Evolutionary conservation across 176 grass and related monocot species (phyloP), one percentile per base, ranked within the genome.

Genomic region (Hyparrhenia diplandra): DNA sequence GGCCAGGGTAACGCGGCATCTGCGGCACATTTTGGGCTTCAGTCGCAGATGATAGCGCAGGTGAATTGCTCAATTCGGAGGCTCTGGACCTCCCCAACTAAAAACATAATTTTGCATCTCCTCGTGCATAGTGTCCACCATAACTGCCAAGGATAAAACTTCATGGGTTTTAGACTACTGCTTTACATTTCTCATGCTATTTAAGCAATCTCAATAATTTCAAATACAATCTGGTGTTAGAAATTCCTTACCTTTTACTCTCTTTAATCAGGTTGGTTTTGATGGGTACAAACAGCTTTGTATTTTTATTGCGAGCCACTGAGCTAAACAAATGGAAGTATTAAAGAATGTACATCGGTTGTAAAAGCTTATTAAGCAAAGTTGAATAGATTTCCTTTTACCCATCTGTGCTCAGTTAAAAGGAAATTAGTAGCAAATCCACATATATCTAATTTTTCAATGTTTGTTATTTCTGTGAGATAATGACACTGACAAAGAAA

Each of bases 1-100:
- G 90, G 88, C 4, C 95, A 98, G 73, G 92, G 87, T 9, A 86
- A 81, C 51, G 69, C 82, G 5, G 71, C 83, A 27, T 77, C 82
- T 72, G 83, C 83, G 1, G 82, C 93, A 1, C 97, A 96, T 78
- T 96, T 85, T 13, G 93, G 91, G 17, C 65, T 99, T 21, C 93
- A 88, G 57, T 85, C 90, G 66, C 97, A 93, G 82, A 93, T 99
- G 86, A 89, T 99, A 46, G 47, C 45, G 37, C 92, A 99, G 92
- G 96, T 98, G 63, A 86, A 78, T 73, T 80, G 76, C 90, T 93
- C 24, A 84, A 81, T n/a, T n/a, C n/a, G n/a, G n/a, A n/a, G n/a
- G n/a, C n/a, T n/a, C n/a, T n/a, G n/a, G n/a, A n/a, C n/a, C n/a
- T n/a, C n/a, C n/a, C n/a, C n/a, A n/a, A n/a, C n/a, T n/a, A n/a